Percentiles rank a stretch among this genome's conserved stretches.
Evolutionary conservation across 1,284 basidiomycete genomes (phyloP).

Genomic region (Albatrellus sp.): DNA sequence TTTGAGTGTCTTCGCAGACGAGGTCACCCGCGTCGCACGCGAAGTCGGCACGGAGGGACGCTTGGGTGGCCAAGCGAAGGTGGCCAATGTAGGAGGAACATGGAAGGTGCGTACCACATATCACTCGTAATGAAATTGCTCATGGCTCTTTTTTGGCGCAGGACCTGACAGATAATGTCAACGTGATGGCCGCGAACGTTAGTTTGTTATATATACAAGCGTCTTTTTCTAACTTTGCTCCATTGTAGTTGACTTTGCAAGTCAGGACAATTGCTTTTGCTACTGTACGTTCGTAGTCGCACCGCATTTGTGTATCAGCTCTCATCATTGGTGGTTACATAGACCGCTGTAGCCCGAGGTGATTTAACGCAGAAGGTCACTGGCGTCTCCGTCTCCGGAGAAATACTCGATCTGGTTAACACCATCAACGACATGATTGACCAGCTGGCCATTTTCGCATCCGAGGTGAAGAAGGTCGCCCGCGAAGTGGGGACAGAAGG

Average conservation of each 20-base stretch:
- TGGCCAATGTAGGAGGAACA: slow-evolving; percentile 89
- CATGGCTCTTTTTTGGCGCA: slow-evolving; percentile 11
- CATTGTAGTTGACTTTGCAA: slow-evolving; percentile 73
- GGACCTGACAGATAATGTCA: slow-evolving; percentile 91
- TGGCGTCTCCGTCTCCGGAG: slow-evolving; percentile 88
- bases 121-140: background rate
- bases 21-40: slow-evolving; percentile 77
- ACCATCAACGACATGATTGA: slow-evolving; percentile 97
- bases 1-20: slow-evolving; percentile 78
- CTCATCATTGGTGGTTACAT: slow-evolving; percentile 2
- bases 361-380: slow-evolving; percentile 91
- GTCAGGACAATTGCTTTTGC: slow-evolving; percentile 92
- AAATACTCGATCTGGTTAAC: slow-evolving; percentile 88
- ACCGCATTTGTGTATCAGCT: slow-evolving; percentile 11
- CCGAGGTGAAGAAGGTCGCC: slow-evolving; percentile 92
- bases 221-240: slow-evolving; percentile 1
- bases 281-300: slow-evolving; percentile 38
- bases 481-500: slow-evolving; percentile 94
- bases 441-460: slow-evolving; percentile 87
- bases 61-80: slow-evolving; percentile 78
- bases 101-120: slow-evolving; percentile 63
- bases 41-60: slow-evolving; percentile 90
- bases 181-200: slow-evolving; percentile 78
- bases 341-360: slow-evolving; percentile 90
- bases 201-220: slow-evolving; percentile 17